Percentiles rank a stretch among this genome's conserved stretches.
These are phyloP conservation scores for Serpula lacrymans DNA, from an alignment of 768 basidiomycete genomes.

Conservation along the genomic window DNA sequence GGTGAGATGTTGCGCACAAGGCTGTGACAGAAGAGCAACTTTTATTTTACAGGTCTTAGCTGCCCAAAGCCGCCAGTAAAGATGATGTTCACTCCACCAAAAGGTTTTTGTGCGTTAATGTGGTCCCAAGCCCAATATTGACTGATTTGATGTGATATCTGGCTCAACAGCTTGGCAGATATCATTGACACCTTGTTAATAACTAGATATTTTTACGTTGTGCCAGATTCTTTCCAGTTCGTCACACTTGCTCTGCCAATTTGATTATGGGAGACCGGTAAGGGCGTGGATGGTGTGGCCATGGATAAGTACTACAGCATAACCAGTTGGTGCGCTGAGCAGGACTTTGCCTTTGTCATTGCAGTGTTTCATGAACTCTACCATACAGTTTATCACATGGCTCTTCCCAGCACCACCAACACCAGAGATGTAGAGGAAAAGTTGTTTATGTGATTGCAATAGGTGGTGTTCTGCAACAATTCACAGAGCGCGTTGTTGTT, in stretches of 20 bases:
- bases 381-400: conserved; percentile 20
- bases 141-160: conserved; percentile 7
- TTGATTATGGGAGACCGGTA: conserved; percentile 9
- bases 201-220: conserved; percentile 13
- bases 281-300: conserved; percentile 28
- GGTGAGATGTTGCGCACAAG: too few species aligned
- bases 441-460: conserved; percentile 6
- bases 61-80: conserved; percentile 29
- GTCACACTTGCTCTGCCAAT: too few species aligned
- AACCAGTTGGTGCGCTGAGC: conserved; percentile 25
- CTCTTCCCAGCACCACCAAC: conserved; percentile 30
- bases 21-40: conserved; percentile 12
- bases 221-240: conserved; percentile 11
- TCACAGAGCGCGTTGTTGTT: conserved; percentile 10
- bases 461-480: conserved; percentile 11
- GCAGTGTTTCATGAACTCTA: not conserved
- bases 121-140: too few species aligned
- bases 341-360: conserved; percentile 13
- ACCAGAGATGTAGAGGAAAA: conserved; percentile 24
- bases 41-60: conserved; percentile 16
- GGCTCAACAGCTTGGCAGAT: too few species aligned
- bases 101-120: conserved; percentile 15
- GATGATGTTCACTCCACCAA: conserved; percentile 30
- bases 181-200: conserved; percentile 22
- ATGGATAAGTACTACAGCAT: conserved; percentile 22